Evolutionary conservation across 352 stramenopile species (phyloP), one percentile per base, ranked within the genome.

Genomic region (Phytophthora constricta): DNA sequence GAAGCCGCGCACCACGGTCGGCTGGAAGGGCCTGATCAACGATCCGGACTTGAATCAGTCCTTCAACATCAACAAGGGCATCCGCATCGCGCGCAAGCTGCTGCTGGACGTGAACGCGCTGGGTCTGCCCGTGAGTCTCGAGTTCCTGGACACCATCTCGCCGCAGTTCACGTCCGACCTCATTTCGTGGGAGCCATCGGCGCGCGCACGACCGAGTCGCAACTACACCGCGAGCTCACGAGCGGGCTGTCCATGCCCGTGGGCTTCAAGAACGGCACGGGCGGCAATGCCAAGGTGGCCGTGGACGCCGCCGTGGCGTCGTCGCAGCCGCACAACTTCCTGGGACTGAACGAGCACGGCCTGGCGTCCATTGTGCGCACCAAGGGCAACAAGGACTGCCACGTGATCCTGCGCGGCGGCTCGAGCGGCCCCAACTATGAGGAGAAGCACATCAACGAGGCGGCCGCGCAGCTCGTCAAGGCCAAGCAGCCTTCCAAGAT

Each of bases 41-140:
- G 87, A 95, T 70, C 87, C 87, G 33, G 86, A 95, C 50, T 77
- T 95, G 9, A 63, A 92, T 65, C 82, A 90, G 54, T 90, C 82
- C 16, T 96, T 91, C 67, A 92, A 94, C 51, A 96, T 96, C 66
- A 96, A 96, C 76, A 95, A 96, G 74, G 88, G 88, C 43, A 84
- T 96, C 49, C 82, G 87, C 55, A 76, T 94, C 26, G 86, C 86
- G 20, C 85, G 88, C 58, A 91, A 96, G 77, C 72, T 96, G 42
- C 64, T 96, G 51, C 78, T 94, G 39, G 86, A 95, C 53, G 77
- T 96, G 3, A 96, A 96, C 61, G 51, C 89, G 5, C 63, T 95
- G 31, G 88, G 88, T 7, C 76, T 96, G 0, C 86, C 86, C 4
- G 85, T 93, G 19, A 79, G 81, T 55, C 76, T 93, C 56, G 85